Conservation (phyloP, 352 stramenopile species). For the Globisporangium emineosum region DNA sequence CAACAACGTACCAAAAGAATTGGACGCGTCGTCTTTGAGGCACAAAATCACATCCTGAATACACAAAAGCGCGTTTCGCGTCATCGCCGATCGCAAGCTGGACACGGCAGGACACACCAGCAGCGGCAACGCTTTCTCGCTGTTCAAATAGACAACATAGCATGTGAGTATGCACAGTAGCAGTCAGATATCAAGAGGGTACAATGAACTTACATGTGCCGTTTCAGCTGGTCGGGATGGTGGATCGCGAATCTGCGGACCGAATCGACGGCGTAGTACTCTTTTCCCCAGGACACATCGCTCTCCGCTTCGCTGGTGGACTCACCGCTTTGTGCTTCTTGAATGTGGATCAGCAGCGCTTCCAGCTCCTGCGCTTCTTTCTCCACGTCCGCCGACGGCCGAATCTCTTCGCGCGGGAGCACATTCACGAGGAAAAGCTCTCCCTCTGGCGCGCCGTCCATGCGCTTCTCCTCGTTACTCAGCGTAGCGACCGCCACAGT, state of each 20-base stretch:
- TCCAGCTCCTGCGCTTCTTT: slow-evolving; percentile 32
- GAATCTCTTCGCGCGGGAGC: slow-evolving; percentile 40
- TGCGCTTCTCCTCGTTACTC: slow-evolving; percentile 27
- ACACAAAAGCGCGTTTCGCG: slow-evolving; percentile 63
- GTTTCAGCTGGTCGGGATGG: slow-evolving; percentile 26
- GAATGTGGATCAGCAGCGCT: slow-evolving; percentile 21
- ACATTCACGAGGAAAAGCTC: slow-evolving; percentile 62
- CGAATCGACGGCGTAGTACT: slow-evolving; percentile 44
- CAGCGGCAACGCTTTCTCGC: slow-evolving; percentile 18
- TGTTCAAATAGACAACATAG: neutral
- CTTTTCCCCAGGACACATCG: slow-evolving; percentile 32
- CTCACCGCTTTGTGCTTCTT: slow-evolving; percentile 9
- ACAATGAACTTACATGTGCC: slow-evolving; percentile 20
- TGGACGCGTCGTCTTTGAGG: slow-evolving; percentile 22
- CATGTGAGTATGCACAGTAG: neutral
- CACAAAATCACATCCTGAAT: slow-evolving; percentile 53
- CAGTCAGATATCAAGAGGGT: no score
- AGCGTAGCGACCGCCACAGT: slow-evolving; percentile 20
- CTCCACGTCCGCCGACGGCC: slow-evolving; percentile 27
- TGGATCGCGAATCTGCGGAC: slow-evolving; percentile 38
- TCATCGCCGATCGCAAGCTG: slow-evolving; percentile 62
- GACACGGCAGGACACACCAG: slow-evolving; percentile 56
- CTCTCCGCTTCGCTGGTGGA: neutral
- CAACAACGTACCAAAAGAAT: slow-evolving; percentile 29
- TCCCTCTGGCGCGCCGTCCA: slow-evolving; percentile 51